These are phyloP conservation scores for Tothia fuscella DNA, from an alignment of 2,329 filamentous ascomycete genomes.

Conservation along the genomic window DNA sequence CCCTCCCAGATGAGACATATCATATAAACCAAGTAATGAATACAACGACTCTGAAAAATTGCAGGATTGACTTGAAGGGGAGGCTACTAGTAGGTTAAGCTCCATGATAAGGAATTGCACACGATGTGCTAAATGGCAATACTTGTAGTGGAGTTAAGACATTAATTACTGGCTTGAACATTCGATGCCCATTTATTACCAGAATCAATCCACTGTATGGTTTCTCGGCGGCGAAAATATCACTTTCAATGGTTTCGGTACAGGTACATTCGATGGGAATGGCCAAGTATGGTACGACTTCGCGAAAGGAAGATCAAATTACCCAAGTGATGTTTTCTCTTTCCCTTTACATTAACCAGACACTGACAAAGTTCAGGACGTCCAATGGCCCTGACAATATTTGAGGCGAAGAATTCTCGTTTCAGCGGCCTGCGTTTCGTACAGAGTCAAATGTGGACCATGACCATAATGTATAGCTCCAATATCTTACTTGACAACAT, in stretches of 20 bases:
- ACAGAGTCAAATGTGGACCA: constrained; percentile 50
- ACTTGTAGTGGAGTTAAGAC: constrained; percentile 15
- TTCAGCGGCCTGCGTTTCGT: constrained; percentile 40
- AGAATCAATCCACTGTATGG: constrained; percentile 21
- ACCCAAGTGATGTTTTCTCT: constrained; percentile 15
- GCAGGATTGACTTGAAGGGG: constrained; percentile 37
- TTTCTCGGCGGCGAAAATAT: constrained; percentile 39
- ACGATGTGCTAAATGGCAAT: not conserved
- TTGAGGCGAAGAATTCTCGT: constrained; percentile 35
- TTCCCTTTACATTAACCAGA: constrained; percentile 28
- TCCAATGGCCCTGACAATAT: constrained; percentile 42
- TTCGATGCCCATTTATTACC: constrained; percentile 19
- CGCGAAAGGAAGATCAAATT: constrained; percentile 22
- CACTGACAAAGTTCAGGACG: constrained; percentile 25
- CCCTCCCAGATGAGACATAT: constrained; percentile 39
- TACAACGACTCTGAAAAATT: constrained; percentile 33
- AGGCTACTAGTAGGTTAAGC: constrained; percentile 30
- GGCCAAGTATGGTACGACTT: constrained; percentile 47
- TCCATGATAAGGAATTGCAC: too few relatives aligned
- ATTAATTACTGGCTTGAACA: constrained; percentile 21
- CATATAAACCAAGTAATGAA: constrained; percentile 40
- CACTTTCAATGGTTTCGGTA: constrained; percentile 36
- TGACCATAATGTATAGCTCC: constrained; percentile 39
- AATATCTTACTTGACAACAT: constrained; percentile 39
- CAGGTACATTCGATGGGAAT: constrained; percentile 46